A percentile compares a stretch with the other conserved stretches of the same genome.
Evolutionary conservation across 2,329 filamentous ascomycete genomes (phyloP).

Genomic region (Ophiostoma sp.): DNA sequence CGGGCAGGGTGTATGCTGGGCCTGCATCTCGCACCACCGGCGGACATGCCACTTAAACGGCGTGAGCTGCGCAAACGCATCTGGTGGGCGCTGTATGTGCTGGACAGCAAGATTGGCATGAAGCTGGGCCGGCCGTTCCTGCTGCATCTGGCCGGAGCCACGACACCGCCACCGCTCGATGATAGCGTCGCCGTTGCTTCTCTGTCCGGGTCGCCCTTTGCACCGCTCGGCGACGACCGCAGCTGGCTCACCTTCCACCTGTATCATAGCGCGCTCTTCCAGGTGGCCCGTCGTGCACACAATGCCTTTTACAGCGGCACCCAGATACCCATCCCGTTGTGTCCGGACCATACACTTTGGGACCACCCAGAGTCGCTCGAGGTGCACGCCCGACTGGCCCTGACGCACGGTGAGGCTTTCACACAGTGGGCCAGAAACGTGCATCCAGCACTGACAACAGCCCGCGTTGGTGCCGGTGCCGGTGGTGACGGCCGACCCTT

Average conservation of each 20-base stretch:
- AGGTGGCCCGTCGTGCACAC: neutral
- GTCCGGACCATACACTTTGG: neutral
- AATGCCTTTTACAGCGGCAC: neutral
- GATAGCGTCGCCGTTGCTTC: slow-evolving; percentile 6
- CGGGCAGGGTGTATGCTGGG: slow-evolving; percentile 43
- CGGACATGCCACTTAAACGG: slow-evolving; percentile 31
- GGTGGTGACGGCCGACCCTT: neutral
- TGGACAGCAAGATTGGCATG: slow-evolving; percentile 28
- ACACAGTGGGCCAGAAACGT: neutral
- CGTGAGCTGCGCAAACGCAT: slow-evolving; percentile 22
- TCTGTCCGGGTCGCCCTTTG: slow-evolving; percentile 6
- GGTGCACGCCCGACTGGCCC: neutral
- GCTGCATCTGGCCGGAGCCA: neutral
- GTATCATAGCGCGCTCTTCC: slow-evolving; percentile 7
- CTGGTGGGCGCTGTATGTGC: slow-evolving; percentile 25
- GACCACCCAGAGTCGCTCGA: slow-evolving; percentile 7
- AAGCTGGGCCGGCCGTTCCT: slow-evolving; percentile 25
- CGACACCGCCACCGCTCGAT: neutral
- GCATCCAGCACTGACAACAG: neutral
- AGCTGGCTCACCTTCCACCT: slow-evolving; percentile 19
- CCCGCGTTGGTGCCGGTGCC: neutral
- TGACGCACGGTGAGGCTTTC: neutral
- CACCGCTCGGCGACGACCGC: slow-evolving; percentile 19
- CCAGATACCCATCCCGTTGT: neutral
- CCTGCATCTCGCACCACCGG: slow-evolving; percentile 42